Evolutionary conservation across 2,329 filamentous ascomycete species (phyloP), one percentile per base, ranked within the genome.

Genomic region (Tolypocladium pustulatum): DNA sequence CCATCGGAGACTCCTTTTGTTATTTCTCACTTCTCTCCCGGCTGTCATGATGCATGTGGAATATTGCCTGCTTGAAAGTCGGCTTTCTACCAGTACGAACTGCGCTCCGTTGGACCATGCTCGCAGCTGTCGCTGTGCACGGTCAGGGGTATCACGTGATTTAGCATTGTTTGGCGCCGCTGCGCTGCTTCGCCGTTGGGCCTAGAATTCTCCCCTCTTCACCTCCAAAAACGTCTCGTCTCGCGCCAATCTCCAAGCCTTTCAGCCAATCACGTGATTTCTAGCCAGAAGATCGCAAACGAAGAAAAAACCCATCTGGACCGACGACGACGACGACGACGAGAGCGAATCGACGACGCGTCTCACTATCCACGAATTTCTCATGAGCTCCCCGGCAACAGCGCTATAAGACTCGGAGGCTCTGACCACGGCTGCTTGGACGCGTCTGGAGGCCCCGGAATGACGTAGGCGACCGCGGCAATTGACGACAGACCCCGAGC

Each of bases 351-450:
- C 62, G 60, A 61, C 58, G 59, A 64, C 46, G 46, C 61, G 61
- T 59, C 61, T 61, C 61, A 61, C 65, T 59, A 61, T 61, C 62
- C 62, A 61, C 61, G 61, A 58, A 30, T 59, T 64, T 60, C 62
- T 64, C 64, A 71, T 71, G 67, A 71, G 64, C 66, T 59, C 62
- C 62, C 63, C 61, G 61, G 64, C 61, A 64, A 62, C 61, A 57
- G 58, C 58, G 63, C 58, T 61, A 63, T 61, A 64, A 65, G 66
- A 62, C 63, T 64, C 66, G 61, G 63, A 66, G 64, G 65, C 62
- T 62, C 63, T 63, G 61, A 65, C 43, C 65, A 69, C 69, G 64
- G 65, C 66, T 68, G 65, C 62, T 64, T 65, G 66, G 69, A 72
- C 64, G 71, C 69, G 62, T 68, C 63, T 62, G 53, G 61, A 55